Evolutionary conservation across 495 filamentous ascomycete genomes (phyloP).

Genomic region (Friedmanniomyces simplex): DNA sequence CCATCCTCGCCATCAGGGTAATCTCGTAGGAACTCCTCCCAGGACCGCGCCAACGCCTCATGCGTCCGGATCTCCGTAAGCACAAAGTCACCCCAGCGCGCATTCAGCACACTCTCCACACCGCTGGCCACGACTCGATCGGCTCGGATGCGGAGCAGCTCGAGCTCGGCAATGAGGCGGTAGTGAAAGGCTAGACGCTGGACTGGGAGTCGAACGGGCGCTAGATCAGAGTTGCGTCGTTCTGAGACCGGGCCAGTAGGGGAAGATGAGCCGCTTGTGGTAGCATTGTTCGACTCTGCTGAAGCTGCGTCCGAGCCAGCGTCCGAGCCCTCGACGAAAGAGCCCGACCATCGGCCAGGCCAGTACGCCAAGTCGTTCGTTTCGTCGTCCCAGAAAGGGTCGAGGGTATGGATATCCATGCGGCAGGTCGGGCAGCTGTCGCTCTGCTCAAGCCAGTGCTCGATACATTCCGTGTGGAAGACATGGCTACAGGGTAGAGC

Average conservation of each 20-base stretch:
- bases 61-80: background rate
- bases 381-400: background rate
- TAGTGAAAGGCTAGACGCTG: background rate
- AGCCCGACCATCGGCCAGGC: background rate
- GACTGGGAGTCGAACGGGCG: background rate
- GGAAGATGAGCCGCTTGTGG: background rate
- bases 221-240: background rate
- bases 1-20: background rate
- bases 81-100: background rate
- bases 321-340: background rate
- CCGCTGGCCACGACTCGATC: background rate
- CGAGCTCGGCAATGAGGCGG: background rate
- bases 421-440: background rate
- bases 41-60: background rate
- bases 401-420: background rate
- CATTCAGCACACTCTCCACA: background rate
- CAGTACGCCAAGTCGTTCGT: background rate
- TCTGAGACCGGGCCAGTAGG: background rate
- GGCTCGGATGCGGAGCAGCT: background rate
- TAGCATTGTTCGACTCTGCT: background rate
- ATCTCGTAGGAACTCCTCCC: background rate
- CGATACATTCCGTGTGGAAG: background rate
- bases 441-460: background rate
- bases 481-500: background rate
- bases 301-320: too few species aligned